Base-by-base conservation (phyloP, 2,329 filamentous ascomycete species). In the Huntiella decipiens region DNA sequence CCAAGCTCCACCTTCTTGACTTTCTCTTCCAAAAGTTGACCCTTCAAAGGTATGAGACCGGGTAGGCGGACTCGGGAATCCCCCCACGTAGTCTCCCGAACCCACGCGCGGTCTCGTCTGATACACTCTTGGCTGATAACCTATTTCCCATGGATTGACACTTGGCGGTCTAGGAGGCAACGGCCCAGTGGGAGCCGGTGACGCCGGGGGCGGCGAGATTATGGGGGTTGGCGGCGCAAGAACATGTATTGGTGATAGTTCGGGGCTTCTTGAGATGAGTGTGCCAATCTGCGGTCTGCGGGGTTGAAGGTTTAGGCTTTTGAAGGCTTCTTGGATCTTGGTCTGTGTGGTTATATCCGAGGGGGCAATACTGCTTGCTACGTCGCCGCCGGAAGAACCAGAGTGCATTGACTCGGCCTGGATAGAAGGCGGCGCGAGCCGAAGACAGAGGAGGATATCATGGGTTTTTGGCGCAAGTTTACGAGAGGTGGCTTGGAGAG, bases 381-480 rank as follows among this genome's bases (percentile, higher is more conserved):
- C 16, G 15, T 19, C 41, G 6, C 46, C 40, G 13, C 28, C 28
- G 22, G 47, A 49, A 4, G 47, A 44, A 8, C 44, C 44, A 8
- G 35, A 37, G 19, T 46, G 41, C 11, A 37, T 44, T 22, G 47
- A 46, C 15, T 37, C 36, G 31, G 44, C 34, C 6, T 12, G 38
- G 32, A 8, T 36, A 10, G 33, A 12, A 13, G 19, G 38, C 15
- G 47, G 47, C 7, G 28, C 35, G 10, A 74, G 61, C 54, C 66
- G 73, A 65, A 74, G 68, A 42, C 68, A 63, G 57, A 67, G 66
- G 12, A 75, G 57, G 31, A 70, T 64, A 43, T 73, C 66, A 41
- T 64, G 58, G 10, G 73, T 65, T 43, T 60, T 62, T 1, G 67
- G 63, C 1, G 70, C 69, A 1, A 65, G 63, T 43, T 64, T 65